These are phyloP conservation scores for Letharia columbiana DNA, from an alignment of 495 filamentous ascomycete genomes.

Conservation along the genomic window DNA sequence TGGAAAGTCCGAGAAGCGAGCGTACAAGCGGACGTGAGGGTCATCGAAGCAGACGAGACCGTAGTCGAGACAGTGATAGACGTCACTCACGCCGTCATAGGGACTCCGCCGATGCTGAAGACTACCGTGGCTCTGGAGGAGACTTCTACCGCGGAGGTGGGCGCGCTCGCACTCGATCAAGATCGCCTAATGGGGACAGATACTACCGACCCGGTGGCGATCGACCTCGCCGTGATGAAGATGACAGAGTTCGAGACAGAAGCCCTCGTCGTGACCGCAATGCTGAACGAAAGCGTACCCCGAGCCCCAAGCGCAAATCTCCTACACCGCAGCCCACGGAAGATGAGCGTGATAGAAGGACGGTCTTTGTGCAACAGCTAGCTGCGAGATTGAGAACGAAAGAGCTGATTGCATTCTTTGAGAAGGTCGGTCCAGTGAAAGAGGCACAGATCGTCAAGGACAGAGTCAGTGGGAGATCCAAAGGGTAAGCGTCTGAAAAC, in stretches of 20 bases:
- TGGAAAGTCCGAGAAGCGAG: constrained; percentile 68
- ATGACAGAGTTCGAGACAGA: constrained; percentile 39
- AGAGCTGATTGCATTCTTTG: constrained; percentile 91
- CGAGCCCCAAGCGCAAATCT: constrained; percentile 45
- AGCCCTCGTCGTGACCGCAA: constrained; percentile 48
- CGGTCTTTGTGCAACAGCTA: constrained; percentile 96
- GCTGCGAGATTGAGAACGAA: constrained; percentile 85
- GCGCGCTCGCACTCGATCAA: constrained; percentile 63
- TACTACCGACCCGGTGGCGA: constrained; percentile 63
- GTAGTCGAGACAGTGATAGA: constrained; percentile 71
- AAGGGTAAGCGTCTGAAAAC: constrained; percentile 59
- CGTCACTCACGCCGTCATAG: constrained; percentile 74
- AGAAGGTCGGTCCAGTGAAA: constrained; percentile 90
- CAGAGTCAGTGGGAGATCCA: constrained; percentile 88
- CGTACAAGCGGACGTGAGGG: constrained; percentile 73
- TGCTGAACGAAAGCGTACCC: constrained; percentile 44
- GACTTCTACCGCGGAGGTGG: constrained; percentile 68
- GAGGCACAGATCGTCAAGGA: constrained; percentile 99
- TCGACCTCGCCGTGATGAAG: constrained; percentile 45
- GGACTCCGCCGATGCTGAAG: constrained; percentile 53
- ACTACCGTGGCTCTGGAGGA: constrained; percentile 56
- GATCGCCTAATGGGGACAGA: constrained; percentile 63
- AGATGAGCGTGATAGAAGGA: constrained; percentile 92
- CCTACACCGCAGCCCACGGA: constrained; percentile 65
- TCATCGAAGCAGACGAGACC: constrained; percentile 74